Evolutionary conservation across 1,284 basidiomycete species (phyloP).

Genomic region (Trichosporon ovoides): DNA sequence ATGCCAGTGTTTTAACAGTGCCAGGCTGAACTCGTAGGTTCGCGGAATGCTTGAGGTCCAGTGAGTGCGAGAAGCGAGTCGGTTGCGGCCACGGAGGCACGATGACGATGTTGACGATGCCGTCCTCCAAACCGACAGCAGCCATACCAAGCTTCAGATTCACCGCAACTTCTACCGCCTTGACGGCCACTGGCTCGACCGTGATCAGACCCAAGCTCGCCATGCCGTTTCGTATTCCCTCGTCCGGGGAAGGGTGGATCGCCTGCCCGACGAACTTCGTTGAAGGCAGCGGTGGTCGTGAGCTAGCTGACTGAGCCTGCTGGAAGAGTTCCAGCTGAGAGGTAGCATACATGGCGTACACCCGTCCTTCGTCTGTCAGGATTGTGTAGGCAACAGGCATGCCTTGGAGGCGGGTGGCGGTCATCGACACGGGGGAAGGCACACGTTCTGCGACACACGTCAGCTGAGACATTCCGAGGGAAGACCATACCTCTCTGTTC

Average conservation of each 20-base stretch:
- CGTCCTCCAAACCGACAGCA: conserved; percentile 68
- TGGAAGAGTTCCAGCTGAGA: conserved; percentile 18
- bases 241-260: neutral
- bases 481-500: conserved; percentile 16
- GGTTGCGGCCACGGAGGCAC: conserved; percentile 28
- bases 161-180: conserved; percentile 60
- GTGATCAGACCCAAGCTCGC: conserved; percentile 2
- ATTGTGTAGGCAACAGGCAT: conserved; percentile 41
- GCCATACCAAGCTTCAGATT: conserved; percentile 80
- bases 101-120: conserved; percentile 56
- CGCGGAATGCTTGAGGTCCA: conserved; percentile 35
- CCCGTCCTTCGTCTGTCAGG: conserved; percentile 46
- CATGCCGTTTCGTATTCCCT: conserved; percentile 9
- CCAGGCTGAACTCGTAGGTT: conserved; percentile 55
- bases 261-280: neutral
- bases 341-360: conserved; percentile 41
- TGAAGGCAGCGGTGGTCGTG: neutral
- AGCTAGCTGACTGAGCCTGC: neutral
- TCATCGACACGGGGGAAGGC: conserved; percentile 22
- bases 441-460: conserved; percentile 7
- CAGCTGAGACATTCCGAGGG: neutral
- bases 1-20: conserved; percentile 69
- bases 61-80: conserved; percentile 28
- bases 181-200: conserved; percentile 46
- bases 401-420: conserved; percentile 25